These are phyloP conservation scores for Prunus salicina DNA, from an alignment of 306 rosid species.

Conservation along the genomic window DNA sequence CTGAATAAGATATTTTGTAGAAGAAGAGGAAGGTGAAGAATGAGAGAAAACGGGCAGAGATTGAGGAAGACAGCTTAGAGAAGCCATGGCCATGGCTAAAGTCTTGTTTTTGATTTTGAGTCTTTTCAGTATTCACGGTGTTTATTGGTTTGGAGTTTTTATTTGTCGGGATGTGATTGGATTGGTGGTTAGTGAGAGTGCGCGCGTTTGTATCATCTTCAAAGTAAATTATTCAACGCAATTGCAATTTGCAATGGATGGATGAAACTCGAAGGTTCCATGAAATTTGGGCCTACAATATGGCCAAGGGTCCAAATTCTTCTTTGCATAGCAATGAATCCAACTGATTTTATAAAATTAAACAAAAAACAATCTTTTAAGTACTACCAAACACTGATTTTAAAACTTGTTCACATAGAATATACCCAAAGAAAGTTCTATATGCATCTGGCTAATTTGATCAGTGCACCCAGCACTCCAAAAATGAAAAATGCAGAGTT, in stretches of 20 bases:
- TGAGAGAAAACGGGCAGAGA: constrained; percentile 15
- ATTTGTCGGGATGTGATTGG: background rate
- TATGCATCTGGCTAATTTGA: too few species aligned
- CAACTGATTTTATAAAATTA: too few species aligned
- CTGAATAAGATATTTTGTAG: constrained; percentile 11
- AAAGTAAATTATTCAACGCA: background rate
- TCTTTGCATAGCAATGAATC: background rate
- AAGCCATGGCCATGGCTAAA: constrained; percentile 33
- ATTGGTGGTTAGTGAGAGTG: background rate
- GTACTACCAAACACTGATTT: too few species aligned
- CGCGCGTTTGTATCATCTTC: background rate
- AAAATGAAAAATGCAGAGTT: too few species aligned
- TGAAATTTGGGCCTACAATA: background rate
- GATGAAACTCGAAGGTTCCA: background rate
- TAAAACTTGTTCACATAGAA: too few species aligned
- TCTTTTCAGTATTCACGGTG: background rate
- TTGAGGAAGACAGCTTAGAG: constrained; percentile 37
- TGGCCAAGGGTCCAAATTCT: background rate
- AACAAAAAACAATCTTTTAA: too few species aligned
- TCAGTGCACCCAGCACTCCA: too few species aligned
- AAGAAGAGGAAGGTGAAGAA: constrained; percentile 14
- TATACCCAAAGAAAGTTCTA: too few species aligned
- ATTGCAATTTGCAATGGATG: too few species aligned
- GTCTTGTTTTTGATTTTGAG: background rate
- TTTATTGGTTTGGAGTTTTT: background rate